Evolutionary conservation across 2,329 filamentous ascomycete species (phyloP), one percentile per base, ranked within the genome.

Genomic region (Pseudocercospora pini-densiflorae): DNA sequence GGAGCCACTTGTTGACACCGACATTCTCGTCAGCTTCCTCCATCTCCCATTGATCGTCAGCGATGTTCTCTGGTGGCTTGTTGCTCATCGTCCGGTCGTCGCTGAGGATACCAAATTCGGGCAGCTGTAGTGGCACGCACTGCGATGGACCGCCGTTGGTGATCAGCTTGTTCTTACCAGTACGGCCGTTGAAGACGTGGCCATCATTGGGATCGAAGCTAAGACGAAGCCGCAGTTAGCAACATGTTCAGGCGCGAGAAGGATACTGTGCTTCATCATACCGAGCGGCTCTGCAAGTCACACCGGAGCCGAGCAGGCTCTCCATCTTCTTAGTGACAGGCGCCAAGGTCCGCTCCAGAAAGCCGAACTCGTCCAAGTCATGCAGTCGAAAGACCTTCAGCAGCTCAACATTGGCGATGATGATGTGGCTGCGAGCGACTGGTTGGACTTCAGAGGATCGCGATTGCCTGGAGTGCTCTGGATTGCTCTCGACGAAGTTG

Each of bases 121-220:
- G 65, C 49, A 68, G 23, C 24, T 67, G 53, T 16, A 70, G 49
- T n/a, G 64, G 53, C 31, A 40, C 21, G 61, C 54, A 10, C 24
- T 23, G 57, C 2, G 23, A 43, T 33, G 63, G 51, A 24, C 63
- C 59, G 6, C 14, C 45, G 7, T 21, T 45, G 29, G n/a, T 40
- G 21, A 65, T 19, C n/a, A 49, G 31, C 16, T 67, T 36, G 14
- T 61, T 51, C 23, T 53, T 43, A 12, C 69, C 73, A 2, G 70
- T 61, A 7, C 68, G 63, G 47, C 72, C 73, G 51, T 75, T 74
- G 70, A 76, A 75, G 1, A 71, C 62, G 53, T 71, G 63, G 12
- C 65, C 61, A 24, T 63, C 59, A 24, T 23, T 59, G 5, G 16
- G 14, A 14, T 59, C 54, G 8, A 58, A 58, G 21, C 51, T 55